These are phyloP conservation scores for Basidioascus undulatus DNA, from an alignment of 768 basidiomycete genomes.

Conservation along the genomic window DNA sequence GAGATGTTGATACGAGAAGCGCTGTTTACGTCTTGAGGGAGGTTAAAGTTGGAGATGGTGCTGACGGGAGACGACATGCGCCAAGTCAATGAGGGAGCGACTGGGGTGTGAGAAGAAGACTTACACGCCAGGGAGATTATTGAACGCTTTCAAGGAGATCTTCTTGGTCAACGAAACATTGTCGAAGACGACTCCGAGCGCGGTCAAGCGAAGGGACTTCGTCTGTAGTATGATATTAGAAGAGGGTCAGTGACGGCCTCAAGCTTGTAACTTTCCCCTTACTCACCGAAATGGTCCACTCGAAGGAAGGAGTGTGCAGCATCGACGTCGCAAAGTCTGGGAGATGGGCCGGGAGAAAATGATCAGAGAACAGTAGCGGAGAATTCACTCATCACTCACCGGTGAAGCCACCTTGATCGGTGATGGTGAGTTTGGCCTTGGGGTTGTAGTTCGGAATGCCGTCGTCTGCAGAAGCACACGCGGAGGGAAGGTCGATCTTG, in stretches of 20 bases:
- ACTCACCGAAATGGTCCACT: constrained; percentile 48
- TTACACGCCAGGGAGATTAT: constrained; percentile 36
- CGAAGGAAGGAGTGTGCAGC: constrained; percentile 37
- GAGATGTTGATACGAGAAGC: too few relatives aligned
- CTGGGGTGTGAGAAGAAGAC: background rate
- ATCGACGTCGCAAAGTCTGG: constrained; percentile 40
- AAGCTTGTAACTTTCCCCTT: too few relatives aligned
- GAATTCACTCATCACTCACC: constrained; percentile 10
- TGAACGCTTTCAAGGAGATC: constrained; percentile 42
- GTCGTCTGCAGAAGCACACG: constrained; percentile 40
- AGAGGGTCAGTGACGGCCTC: too few relatives aligned
- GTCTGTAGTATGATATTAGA: too few relatives aligned
- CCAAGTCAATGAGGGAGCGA: too few relatives aligned
- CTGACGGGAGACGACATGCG: background rate
- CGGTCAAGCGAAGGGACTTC: constrained; percentile 33
- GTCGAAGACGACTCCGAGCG: constrained; percentile 45
- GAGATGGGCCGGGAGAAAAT: constrained; percentile 22
- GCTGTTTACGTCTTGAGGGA: constrained; percentile 25
- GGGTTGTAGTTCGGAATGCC: constrained; percentile 41
- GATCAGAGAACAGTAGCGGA: background rate
- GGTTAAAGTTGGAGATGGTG: constrained; percentile 41
- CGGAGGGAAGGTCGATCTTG: constrained; percentile 33
- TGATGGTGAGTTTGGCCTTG: constrained; percentile 32
- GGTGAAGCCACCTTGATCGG: constrained; percentile 24
- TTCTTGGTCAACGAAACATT: constrained; percentile 35